phyloP scores from a whole-genome alignment of 2,329 filamentous ascomycete species.

The Hyphodiscus sp. region DNA sequence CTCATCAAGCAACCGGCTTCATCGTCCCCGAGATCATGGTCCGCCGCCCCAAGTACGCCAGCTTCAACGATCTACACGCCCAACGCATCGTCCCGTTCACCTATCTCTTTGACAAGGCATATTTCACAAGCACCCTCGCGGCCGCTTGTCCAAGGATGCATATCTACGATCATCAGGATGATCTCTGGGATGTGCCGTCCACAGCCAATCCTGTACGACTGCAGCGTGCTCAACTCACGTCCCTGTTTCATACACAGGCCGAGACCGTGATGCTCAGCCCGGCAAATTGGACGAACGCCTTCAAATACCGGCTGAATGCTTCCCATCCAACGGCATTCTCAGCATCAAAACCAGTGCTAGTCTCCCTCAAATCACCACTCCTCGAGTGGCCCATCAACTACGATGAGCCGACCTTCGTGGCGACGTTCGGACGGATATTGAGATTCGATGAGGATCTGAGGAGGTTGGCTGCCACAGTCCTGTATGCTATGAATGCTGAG shows the following conservation, averaged over 20 bases:
- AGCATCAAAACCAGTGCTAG: conserved; percentile 5
- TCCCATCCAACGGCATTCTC: not conserved
- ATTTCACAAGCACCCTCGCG: conserved; percentile 12
- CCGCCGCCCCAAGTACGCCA: no score
- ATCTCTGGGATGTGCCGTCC: not conserved
- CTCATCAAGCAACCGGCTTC: conserved; percentile 27
- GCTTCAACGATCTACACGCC: no score
- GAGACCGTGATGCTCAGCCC: no score
- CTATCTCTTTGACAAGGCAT: conserved; percentile 16
- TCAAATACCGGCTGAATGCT: no score
- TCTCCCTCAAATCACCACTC: conserved; percentile 8
- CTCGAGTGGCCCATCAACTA: conserved; percentile 30
- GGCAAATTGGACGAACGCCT: no score
- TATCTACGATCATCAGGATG: conserved; percentile 7
- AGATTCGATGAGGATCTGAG: conserved; percentile 16
- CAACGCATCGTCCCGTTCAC: conserved; percentile 2
- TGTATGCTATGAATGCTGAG: not conserved
- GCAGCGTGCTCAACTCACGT: no score
- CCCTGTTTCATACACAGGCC: no score
- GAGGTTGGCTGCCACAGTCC: not conserved
- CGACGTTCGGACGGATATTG: conserved; percentile 35
- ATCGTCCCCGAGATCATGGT: no score
- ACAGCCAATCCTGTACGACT: no score
- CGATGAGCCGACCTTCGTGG: conserved; percentile 27
- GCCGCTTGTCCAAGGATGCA: conserved; percentile 10